phyloP scores from a whole-genome alignment of 1,284 basidiomycete genomes.

The Pyrrhoderma lamaoense region DNA sequence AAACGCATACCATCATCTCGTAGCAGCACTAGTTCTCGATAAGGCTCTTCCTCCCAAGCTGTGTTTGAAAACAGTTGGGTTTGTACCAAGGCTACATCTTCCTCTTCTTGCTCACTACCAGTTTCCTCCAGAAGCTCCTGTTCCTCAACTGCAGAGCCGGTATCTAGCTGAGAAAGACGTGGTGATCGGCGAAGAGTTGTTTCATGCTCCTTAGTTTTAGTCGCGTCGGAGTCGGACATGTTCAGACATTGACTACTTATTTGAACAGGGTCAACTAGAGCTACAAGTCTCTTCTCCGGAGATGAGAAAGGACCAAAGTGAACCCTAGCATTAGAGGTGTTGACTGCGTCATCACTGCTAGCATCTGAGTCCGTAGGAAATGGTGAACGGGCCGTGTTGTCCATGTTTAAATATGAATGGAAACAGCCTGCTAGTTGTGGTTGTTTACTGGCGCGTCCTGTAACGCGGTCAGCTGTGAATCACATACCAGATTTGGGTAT shows the following conservation, averaged over 20 bases:
- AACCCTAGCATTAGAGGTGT: constrained; percentile 33
- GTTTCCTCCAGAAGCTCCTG: constrained; percentile 19
- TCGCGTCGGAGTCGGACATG: constrained; percentile 24
- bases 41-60: constrained; percentile 9
- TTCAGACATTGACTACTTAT: neutral
- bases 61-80: too few species aligned
- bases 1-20: constrained; percentile 14
- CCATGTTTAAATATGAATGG: neutral
- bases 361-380: constrained; percentile 11
- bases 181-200: constrained; percentile 42
- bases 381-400: neutral
- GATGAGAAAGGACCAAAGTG: constrained; percentile 50
- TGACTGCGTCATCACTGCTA: constrained; percentile 31
- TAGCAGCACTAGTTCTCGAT: constrained; percentile 8
- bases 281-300: constrained; percentile 43
- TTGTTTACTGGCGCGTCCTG: neutral
- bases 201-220: constrained; percentile 15
- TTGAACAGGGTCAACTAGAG: constrained; percentile 26
- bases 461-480: neutral
- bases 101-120: constrained; percentile 24
- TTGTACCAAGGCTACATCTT: neutral
- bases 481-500: too few species aligned
- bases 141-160: neutral
- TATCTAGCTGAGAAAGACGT: constrained; percentile 34
- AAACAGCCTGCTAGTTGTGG: too few species aligned